A percentile compares a stretch with the other conserved stretches of the same genome.
phyloP scores from a whole-genome alignment of 192 early-diverging fungal genomes.

The Umbelopsis sp. region DNA sequence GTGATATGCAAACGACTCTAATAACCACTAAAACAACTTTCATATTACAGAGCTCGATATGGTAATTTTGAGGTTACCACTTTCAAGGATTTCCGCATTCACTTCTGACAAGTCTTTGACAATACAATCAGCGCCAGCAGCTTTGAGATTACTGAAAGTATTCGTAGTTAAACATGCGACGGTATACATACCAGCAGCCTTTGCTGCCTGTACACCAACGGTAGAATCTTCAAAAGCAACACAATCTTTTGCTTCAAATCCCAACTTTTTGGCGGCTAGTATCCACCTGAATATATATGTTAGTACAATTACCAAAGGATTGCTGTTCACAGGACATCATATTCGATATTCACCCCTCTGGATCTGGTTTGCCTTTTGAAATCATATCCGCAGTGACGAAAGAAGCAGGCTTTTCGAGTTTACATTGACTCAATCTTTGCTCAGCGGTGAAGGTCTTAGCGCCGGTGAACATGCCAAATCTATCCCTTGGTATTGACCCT shows the following conservation, averaged over 20 bases:
- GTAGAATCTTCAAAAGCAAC: slow-evolving; percentile 59
- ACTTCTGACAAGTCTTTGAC: slow-evolving; percentile 45
- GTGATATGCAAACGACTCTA: too few relatives aligned
- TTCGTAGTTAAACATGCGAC: slow-evolving; percentile 48
- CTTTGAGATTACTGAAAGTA: slow-evolving; percentile 36
- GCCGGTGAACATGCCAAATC: slow-evolving; percentile 49
- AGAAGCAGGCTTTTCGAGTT: slow-evolving; percentile 33
- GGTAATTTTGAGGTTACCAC: slow-evolving; percentile 39
- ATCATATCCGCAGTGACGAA: slow-evolving; percentile 37
- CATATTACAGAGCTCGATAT: not conserved
- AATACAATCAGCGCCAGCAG: slow-evolving; percentile 46
- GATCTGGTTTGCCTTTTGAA: slow-evolving; percentile 42
- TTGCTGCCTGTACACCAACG: slow-evolving; percentile 48
- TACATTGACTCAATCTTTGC: slow-evolving; percentile 42
- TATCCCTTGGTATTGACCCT: slow-evolving; percentile 19
- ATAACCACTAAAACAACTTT: too few relatives aligned
- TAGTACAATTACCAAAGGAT: not conserved
- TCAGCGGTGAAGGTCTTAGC: slow-evolving; percentile 46
- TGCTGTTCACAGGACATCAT: not conserved
- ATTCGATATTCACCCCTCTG: slow-evolving; percentile 20
- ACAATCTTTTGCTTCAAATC: slow-evolving; percentile 38
- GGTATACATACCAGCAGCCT: slow-evolving; percentile 41
- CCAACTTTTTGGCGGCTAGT: slow-evolving; percentile 36
- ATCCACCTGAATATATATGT: slow-evolving; percentile 30
- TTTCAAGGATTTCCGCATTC: slow-evolving; percentile 33